Base-by-base conservation (phyloP, 208 protist genomes). In the Trypanosoma platydactyli region DNA sequence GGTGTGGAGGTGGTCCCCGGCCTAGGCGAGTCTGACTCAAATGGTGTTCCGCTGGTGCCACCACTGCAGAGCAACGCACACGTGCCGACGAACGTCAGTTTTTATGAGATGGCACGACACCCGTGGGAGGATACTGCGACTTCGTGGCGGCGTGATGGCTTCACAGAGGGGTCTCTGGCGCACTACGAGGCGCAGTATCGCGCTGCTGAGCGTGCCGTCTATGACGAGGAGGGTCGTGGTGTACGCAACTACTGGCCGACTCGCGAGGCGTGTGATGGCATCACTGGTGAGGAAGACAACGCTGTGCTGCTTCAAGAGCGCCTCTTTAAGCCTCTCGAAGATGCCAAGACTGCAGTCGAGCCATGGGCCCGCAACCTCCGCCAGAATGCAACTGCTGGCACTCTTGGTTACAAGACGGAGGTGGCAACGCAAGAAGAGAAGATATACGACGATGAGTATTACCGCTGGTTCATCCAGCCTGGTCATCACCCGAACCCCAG, bases 381-480 rank as follows among this genome's bases (percentile, higher is more conserved):
- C 56, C 59, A 76, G 20, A 83, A 85, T 69, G 84, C 91, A 29
- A 50, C 73, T 49, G 77, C 85, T 16, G 81, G 86, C 16, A 88
- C 74, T 61, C 64, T 94, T 46, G 76, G 76, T 15, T 89, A 94
- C 77, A 73, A 68, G 45, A 73, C 80, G 11, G 86, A 94, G 79
- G 88, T 96, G 48, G 88, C 91, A 18, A 88, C 88, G 44, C 88
- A 91, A 64, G 66, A 86, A 54, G 88, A 96, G 79, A 96, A 96
- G 84, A 92, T 96, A 53, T 94, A 94, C 76, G 91, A 96, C 59
- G 91, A 96, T 53, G 82, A 96, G 71, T 96, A 96, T 77, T 96
- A 96, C 74, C 91, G 88, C 63, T 96, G 91, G 91, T 96, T 96
- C 53, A 96, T 96, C 69, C 76, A 91, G 60, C 91, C 91, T 20